phyloP scores from a whole-genome alignment of 805 yeast genomes.

The Zygoascus flipseniorum region DNA sequence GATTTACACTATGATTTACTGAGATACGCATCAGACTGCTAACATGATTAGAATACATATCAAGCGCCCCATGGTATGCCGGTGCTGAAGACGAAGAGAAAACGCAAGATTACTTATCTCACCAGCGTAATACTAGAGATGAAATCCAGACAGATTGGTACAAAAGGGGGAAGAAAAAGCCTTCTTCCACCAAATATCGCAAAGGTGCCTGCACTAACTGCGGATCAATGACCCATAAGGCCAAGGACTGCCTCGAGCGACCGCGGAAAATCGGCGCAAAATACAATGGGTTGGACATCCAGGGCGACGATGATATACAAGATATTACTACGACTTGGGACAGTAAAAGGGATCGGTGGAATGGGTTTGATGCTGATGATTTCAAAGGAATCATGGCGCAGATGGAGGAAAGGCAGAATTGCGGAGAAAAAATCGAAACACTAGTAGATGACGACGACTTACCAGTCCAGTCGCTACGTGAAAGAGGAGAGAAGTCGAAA shows the following conservation, averaged over 20 bases:
- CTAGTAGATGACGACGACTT: conserved; percentile 28
- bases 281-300: conserved; percentile 26
- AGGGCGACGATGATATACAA: conserved; percentile 22
- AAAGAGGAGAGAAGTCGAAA: conserved; percentile 70
- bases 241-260: conserved; percentile 50
- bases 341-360: conserved; percentile 73
- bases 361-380: conserved; percentile 60
- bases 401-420: conserved; percentile 17
- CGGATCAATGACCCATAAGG: conserved; percentile 43
- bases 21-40: background rate
- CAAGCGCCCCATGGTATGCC: conserved; percentile 29
- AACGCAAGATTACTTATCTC: conserved; percentile 19
- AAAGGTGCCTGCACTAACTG: conserved; percentile 48
- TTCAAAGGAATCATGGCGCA: conserved; percentile 42
- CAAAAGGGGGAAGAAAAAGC: conserved; percentile 24
- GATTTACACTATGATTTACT: background rate
- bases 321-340: conserved; percentile 43
- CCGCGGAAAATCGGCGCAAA: conserved; percentile 38
- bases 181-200: conserved; percentile 27
- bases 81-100: conserved; percentile 12
- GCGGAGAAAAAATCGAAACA: conserved; percentile 20
- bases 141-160: conserved; percentile 23
- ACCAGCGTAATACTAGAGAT: conserved; percentile 18
- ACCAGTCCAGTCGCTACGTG: conserved; percentile 40
- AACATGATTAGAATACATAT: conserved; percentile 16